Base-by-base conservation (phyloP, 257 asterid genomes). In the Gentiana macrophylla region DNA sequence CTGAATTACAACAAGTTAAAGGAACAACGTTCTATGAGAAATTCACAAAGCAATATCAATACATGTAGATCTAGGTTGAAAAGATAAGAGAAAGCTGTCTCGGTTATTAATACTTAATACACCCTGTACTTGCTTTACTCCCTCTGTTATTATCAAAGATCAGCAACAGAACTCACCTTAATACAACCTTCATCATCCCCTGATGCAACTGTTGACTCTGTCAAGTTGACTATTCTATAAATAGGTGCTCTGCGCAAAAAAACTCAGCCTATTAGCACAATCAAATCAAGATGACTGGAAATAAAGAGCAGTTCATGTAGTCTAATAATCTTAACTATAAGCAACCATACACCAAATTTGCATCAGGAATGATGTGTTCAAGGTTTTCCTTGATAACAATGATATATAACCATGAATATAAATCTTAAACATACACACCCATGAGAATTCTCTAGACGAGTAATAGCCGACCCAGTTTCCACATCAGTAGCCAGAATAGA, bases 181-280 rank as follows among this genome's bases (percentile, higher is more conserved):
- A 90, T 69, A 60, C 91, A 86, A 43, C 97, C 96, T 13, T 75
- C 84, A 64, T 90, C 96, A 53, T 86, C 97, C 51, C 96, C 98
- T 10, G 98, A 90, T 34, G 96, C 98, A 70, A 90, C 56, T 41
- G 91, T 90, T 3, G 94, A 78, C 51, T 84, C 94, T 2, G 94
- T 84, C 74, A 86, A 70, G 76, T 72, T 86, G 67, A 90, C 79
- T 59, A 87, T 82, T 57, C 95, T 86, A 78, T 79, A 80, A 43
- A 91, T 83, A 66, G 94, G 87, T 64, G 79, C 92, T 74, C 98
- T 91, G 77, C 72, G 76, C 24, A 12, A 50, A 62, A 32, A 53
- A 49, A 52, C 61, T 37, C 43, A 33, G 8, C 9, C 24, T 57
- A 47, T 45, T 51, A 38, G 45, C 64, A 55, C 35, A 37, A 32